Conservation (phyloP, 345 rosid species). For the Luvunga scandens region DNA sequence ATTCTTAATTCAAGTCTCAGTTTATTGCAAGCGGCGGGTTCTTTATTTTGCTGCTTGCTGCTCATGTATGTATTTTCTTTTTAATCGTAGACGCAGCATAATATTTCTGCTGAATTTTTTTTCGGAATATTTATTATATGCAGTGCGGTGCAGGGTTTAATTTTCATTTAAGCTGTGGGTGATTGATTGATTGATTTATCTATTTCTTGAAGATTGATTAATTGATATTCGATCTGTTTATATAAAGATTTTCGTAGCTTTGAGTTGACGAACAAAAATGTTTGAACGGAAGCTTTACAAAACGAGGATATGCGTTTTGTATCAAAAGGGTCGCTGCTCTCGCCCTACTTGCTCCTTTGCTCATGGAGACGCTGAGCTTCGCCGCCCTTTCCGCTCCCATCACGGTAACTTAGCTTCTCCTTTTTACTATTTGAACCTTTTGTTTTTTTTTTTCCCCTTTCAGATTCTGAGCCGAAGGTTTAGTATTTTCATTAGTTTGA, state of each 20-base stretch:
- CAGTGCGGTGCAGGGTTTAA: background rate
- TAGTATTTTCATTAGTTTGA: background rate
- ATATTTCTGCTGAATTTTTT: background rate
- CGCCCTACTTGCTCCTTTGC: conserved; percentile 82
- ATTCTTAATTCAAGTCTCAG: background rate
- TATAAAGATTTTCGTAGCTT: background rate
- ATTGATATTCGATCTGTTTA: background rate
- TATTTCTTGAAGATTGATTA: background rate
- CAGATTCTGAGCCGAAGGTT: background rate
- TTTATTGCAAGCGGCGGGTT: background rate
- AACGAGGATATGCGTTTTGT: conserved; percentile 70
- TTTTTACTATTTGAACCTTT: background rate
- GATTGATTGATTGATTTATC: background rate
- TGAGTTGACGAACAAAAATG: conserved; percentile 31
- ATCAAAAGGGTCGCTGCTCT: conserved; percentile 64
- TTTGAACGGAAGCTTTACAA: conserved; percentile 74
- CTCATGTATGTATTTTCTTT: background rate
- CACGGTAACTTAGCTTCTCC: conserved; percentile 40
- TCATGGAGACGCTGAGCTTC: conserved; percentile 86
- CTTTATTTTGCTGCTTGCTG: background rate
- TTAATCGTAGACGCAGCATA: background rate
- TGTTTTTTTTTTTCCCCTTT: background rate
- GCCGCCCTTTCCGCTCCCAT: conserved; percentile 47
- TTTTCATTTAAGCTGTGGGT: background rate
- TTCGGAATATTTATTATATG: background rate